Percentiles rank a stretch among this genome's conserved stretches.
phyloP scores from a whole-genome alignment of 78 protist genomes.

The Anaeramoeba ignava region DNA sequence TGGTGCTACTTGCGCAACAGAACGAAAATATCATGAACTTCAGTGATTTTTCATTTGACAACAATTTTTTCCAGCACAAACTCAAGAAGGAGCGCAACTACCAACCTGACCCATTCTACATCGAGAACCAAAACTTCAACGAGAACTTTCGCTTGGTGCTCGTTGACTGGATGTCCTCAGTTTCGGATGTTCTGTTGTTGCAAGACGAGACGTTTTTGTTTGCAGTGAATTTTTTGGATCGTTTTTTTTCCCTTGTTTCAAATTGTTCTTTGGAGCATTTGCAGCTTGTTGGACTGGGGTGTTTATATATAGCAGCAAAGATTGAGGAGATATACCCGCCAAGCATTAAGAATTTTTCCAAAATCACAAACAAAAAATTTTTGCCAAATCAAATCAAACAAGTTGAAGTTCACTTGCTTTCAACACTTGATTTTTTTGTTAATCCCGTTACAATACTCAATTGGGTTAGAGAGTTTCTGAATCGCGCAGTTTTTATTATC shows the following conservation, averaged over 20 bases:
- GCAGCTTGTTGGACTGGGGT: neutral
- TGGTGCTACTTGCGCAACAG: too few relatives aligned
- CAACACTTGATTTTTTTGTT: neutral
- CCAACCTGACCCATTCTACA: neutral
- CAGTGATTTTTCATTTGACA: too few relatives aligned
- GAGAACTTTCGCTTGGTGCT: neutral
- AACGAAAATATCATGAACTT: too few relatives aligned
- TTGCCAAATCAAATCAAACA: neutral
- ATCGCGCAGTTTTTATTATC: too few relatives aligned
- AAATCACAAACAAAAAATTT: neutral
- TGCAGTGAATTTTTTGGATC: neutral
- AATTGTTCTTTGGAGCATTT: neutral
- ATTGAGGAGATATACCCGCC: neutral
- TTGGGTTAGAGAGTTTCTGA: too few relatives aligned
- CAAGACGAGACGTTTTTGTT: neutral
- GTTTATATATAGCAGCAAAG: neutral
- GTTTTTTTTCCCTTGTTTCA: neutral
- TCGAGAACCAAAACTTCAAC: neutral
- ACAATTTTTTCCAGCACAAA: too few relatives aligned
- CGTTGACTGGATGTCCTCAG: neutral
- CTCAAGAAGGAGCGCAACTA: neutral
- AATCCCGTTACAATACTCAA: neutral
- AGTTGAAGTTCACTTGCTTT: neutral
- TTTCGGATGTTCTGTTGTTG: neutral
- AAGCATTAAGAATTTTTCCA: neutral